These are phyloP conservation scores for Trametes hirsuta DNA, from an alignment of 1,284 basidiomycete species.

Conservation along the genomic window DNA sequence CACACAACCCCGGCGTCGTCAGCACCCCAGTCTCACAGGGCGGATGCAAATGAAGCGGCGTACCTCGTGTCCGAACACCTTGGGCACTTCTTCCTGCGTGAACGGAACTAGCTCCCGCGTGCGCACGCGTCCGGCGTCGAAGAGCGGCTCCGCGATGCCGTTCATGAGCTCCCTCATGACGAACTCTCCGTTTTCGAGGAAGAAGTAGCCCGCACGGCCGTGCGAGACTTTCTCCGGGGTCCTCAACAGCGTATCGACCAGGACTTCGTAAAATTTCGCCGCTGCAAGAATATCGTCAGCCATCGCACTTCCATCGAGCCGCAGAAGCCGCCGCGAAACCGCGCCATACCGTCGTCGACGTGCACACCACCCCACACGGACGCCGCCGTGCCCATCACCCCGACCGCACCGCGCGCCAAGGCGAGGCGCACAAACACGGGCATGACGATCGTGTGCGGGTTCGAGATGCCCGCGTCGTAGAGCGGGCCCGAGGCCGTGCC, in stretches of 20 bases:
- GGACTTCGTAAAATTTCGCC: constrained; percentile 18
- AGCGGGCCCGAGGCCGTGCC: constrained; percentile 2
- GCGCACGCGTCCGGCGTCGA: constrained; percentile 28
- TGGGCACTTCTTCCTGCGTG: constrained; percentile 31
- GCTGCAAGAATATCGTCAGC: background rate
- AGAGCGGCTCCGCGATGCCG: constrained; percentile 38
- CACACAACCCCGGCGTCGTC: background rate
- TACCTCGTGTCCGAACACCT: constrained; percentile 24
- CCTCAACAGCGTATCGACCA: constrained; percentile 20
- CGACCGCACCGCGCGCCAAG: constrained; percentile 33
- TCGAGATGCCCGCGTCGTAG: constrained; percentile 6
- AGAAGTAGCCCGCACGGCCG: constrained; percentile 48
- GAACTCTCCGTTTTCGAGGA: constrained; percentile 48
- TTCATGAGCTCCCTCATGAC: constrained; percentile 36
- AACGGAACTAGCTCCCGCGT: constrained; percentile 31
- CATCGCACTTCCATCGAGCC: background rate
- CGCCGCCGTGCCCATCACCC: constrained; percentile 33
- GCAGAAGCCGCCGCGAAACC: background rate
- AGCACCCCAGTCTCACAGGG: background rate
- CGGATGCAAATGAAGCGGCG: background rate
- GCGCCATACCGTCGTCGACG: constrained; percentile 27
- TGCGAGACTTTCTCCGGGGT: constrained; percentile 30
- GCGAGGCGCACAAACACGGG: constrained; percentile 22
- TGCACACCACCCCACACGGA: constrained; percentile 31
- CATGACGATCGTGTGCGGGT: constrained; percentile 4